Evolutionary conservation across 345 rosid species (phyloP).

Genomic region (Citrus trifoliata): DNA sequence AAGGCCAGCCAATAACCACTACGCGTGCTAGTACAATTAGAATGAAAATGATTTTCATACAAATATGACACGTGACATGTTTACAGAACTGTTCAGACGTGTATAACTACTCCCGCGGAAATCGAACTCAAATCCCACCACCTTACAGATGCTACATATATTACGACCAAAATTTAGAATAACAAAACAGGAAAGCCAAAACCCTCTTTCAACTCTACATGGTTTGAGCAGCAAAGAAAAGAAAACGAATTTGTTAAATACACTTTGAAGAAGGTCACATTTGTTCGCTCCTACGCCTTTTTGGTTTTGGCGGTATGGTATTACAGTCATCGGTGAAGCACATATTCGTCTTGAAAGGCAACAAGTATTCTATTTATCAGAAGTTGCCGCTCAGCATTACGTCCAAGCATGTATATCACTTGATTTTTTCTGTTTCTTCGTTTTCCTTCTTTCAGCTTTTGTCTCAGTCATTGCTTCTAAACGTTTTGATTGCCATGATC

Average conservation of each 20-base stretch:
- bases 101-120: background rate
- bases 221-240: background rate
- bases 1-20: too few species aligned
- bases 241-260: background rate
- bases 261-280: background rate
- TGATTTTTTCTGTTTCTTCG: conserved; percentile 59
- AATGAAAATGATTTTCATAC: too few species aligned
- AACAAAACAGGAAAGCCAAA: background rate
- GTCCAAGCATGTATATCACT: conserved; percentile 35
- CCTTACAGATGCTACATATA: background rate
- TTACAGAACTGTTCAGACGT: background rate
- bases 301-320: background rate
- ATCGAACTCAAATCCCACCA: background rate
- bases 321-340: background rate
- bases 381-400: conserved; percentile 2
- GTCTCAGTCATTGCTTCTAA: conserved; percentile 45
- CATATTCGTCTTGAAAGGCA: background rate
- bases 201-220: background rate
- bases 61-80: background rate
- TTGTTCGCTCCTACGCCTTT: background rate
- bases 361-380: background rate
- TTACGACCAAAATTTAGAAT: background rate
- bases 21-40: too few species aligned
- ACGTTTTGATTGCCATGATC: conserved; percentile 52
- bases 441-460: conserved; percentile 48